Evolutionary conservation across 257 asterid species (phyloP).

Genomic region (Misopates orontium): DNA sequence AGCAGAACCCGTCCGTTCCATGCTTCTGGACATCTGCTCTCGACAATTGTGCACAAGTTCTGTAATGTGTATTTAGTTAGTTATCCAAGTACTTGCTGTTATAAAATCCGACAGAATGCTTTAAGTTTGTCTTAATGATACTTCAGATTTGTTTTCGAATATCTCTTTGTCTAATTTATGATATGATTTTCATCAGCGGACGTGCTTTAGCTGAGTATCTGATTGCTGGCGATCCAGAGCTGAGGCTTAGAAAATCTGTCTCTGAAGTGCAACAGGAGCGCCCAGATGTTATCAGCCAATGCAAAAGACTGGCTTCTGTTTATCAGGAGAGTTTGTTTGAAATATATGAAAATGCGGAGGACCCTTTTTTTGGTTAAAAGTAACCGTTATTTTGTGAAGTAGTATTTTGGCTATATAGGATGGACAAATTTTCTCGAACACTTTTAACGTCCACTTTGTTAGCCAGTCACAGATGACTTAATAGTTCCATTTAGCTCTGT

Average conservation of each 20-base stretch:
- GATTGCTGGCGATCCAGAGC: conserved; percentile 30
- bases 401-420: not conserved
- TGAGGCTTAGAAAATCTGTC: conserved; percentile 29
- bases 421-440: not conserved
- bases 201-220: conserved; percentile 30
- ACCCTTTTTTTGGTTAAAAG: not conserved
- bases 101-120: not conserved
- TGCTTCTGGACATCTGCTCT: no score
- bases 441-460: not conserved
- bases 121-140: no score
- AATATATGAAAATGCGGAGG: not conserved
- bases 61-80: no score
- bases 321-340: conserved; percentile 15
- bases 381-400: not conserved
- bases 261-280: conserved; percentile 22
- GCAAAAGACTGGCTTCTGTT: conserved; percentile 10
- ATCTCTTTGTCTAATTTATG: not conserved
- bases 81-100: no score
- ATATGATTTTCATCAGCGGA: conserved; percentile 18
- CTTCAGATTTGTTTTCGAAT: not conserved
- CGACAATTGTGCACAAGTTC: no score
- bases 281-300: conserved; percentile 20
- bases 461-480: not conserved
- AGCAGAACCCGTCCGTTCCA: no score
- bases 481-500: not conserved